Base-by-base conservation (phyloP, 768 basidiomycete species). In the Tylopilus felleus region DNA sequence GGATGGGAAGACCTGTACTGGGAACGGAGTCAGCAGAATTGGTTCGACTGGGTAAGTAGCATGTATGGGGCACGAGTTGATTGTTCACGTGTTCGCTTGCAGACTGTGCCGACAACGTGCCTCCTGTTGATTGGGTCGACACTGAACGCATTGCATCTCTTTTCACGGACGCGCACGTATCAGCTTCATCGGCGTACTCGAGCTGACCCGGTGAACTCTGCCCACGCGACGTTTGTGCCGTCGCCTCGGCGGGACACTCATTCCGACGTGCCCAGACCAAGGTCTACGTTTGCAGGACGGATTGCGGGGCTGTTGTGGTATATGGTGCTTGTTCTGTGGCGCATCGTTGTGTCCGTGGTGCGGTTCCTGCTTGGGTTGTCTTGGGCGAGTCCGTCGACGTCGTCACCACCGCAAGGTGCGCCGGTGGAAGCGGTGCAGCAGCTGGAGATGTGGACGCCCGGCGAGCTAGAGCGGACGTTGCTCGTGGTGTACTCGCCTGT, bases 1-100 rank as follows among this genome's bases (percentile, higher is more conserved):
- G 85, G 83, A 3, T 91, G 88, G 88, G 88, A 90, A 62, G 84
- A 87, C 65, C 81, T 90, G 73, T 85, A 87, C 55, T 77, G 78
- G 52, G 86, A 86, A 64, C 81, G 77, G 49, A 81, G 78, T 62
- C 80, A 80, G 23, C 73, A 76, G 19, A 75, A 83, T 4, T 89
- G 88, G 88, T 85, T 90, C 55, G 85, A 89, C 70, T 93, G 90
- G 90, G 90, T 90, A 50, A 58, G 78, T 67, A 22, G 28, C 41
- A 17, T 48, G 38, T 56, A 29, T 44, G 67, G 63, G 52, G 19
- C 9, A 39, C 16, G 33, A 31, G n/a, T 23, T 13, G 41, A 42
- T 23, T 46, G 41, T 59, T 62, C 47, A 58, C 45, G 52, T 46
- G 56, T 53, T 33, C 22, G 50, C 47, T 14, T 47, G 47, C 64